Percentiles rank a stretch among this genome's conserved stretches.
Conservation (phyloP, 257 asterid species). For the Rehmannia glutinosa region DNA sequence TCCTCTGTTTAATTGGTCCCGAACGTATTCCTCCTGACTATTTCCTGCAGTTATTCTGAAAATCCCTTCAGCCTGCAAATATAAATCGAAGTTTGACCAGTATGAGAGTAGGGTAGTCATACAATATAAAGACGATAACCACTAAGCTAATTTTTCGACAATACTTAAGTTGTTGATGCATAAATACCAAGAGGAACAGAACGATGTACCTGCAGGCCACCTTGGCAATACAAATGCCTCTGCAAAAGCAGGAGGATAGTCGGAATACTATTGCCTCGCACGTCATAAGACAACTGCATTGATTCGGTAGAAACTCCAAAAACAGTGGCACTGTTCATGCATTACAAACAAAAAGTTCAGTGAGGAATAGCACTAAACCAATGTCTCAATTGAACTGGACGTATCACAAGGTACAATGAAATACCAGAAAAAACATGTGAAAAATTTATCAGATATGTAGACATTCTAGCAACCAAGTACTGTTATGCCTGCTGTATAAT, state of each 20-base stretch:
- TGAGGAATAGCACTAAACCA: too few species aligned
- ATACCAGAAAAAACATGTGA: too few species aligned
- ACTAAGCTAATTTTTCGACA: background rate
- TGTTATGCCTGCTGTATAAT: too few species aligned
- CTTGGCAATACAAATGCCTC: constrained; percentile 72
- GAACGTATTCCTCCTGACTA: constrained; percentile 94
- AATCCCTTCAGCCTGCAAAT: constrained; percentile 90
- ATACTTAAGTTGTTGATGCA: background rate
- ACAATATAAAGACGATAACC: background rate
- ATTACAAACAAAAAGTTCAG: constrained; percentile 21
- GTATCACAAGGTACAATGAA: too few species aligned
- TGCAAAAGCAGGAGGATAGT: constrained; percentile 92
- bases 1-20: constrained; percentile 88
- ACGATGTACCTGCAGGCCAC: constrained; percentile 73
- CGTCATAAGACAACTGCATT: constrained; percentile 92
- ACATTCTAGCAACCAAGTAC: too few species aligned
- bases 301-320: constrained; percentile 99
- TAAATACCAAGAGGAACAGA: background rate
- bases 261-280: constrained; percentile 87
- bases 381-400: too few species aligned
- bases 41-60: constrained; percentile 94
- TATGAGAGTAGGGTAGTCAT: too few species aligned
- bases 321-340: constrained; percentile 74
- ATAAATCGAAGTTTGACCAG: background rate
- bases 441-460: too few species aligned